Evolutionary conservation across 441 rosid genomes (phyloP).

Genomic region (Eruca vesicaria): DNA sequence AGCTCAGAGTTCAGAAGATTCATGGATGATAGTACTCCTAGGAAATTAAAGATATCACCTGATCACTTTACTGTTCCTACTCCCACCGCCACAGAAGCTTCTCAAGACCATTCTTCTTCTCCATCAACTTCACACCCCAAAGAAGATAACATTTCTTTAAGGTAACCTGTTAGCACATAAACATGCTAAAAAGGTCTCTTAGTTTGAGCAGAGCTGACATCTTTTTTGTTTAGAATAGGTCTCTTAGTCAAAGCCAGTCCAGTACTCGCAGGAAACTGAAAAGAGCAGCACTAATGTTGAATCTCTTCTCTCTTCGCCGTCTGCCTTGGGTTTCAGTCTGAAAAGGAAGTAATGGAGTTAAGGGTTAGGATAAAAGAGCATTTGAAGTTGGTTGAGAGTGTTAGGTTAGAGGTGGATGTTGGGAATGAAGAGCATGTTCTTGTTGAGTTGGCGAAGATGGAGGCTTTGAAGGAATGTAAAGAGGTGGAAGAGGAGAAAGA

Average conservation of each 20-base stretch:
- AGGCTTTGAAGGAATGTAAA: conserved; percentile 66
- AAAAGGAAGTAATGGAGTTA: conserved; percentile 46
- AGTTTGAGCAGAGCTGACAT: conserved; percentile 12
- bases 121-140: conserved; percentile 45
- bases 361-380: conserved; percentile 31
- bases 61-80: conserved; percentile 74
- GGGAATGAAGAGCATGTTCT: conserved; percentile 76
- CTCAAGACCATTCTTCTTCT: conserved; percentile 37
- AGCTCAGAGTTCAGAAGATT: conserved; percentile 34
- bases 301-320: conserved; percentile 62
- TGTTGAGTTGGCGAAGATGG: conserved; percentile 75
- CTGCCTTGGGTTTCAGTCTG: conserved; percentile 76
- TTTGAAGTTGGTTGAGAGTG: conserved; percentile 37
- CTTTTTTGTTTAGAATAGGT: conserved; percentile 52
- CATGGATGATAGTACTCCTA: conserved; percentile 75
- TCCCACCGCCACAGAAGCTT: conserved; percentile 37
- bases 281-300: conserved; percentile 70
- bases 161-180: too few relatives aligned
- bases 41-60: conserved; percentile 60
- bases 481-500: conserved; percentile 54
- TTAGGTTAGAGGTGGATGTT: conserved; percentile 64
- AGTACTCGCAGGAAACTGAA: conserved; percentile 51
- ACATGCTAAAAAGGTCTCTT: too few relatives aligned
- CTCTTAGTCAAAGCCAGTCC: conserved; percentile 35
- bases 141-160: conserved; percentile 33